Percentiles rank a stretch among this genome's conserved stretches.
phyloP scores from a whole-genome alignment of 2,329 filamentous ascomycete species.

The Moelleriella libera region DNA sequence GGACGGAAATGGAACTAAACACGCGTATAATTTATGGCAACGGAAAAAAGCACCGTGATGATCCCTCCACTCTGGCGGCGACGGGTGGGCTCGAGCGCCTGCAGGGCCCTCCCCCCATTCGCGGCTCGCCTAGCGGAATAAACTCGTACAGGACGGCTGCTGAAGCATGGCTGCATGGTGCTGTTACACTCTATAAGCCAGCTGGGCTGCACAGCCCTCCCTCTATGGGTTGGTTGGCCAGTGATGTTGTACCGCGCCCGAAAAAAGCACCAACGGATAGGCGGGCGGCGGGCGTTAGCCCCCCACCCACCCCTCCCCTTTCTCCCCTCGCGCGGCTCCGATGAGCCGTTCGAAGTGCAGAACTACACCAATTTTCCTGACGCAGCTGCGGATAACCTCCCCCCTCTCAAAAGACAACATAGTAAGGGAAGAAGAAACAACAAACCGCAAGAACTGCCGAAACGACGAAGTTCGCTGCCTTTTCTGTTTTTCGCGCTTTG shows the following conservation, averaged over 20 bases:
- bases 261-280: too few relatives aligned
- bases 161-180: neutral
- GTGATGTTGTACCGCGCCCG: neutral
- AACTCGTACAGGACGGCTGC: neutral
- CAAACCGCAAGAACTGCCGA: neutral
- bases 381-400: neutral
- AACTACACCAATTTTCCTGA: neutral
- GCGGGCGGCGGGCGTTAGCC: too few relatives aligned
- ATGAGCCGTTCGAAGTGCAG: neutral
- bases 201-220: neutral
- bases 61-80: neutral
- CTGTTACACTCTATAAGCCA: neutral
- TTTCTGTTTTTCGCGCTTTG: conserved; percentile 5
- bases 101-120: neutral
- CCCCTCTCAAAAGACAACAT: neutral
- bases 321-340: neutral
- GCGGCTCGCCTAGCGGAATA: neutral
- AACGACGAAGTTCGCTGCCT: neutral
- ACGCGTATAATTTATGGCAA: neutral
- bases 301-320: neutral
- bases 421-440: neutral
- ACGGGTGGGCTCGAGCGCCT: neutral
- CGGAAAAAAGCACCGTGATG: neutral
- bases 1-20: too few relatives aligned
- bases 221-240: neutral